Percentiles rank a stretch among this genome's conserved stretches.
Evolutionary conservation across 805 yeast species (phyloP).

Genomic region (Lachancea fermentati): DNA sequence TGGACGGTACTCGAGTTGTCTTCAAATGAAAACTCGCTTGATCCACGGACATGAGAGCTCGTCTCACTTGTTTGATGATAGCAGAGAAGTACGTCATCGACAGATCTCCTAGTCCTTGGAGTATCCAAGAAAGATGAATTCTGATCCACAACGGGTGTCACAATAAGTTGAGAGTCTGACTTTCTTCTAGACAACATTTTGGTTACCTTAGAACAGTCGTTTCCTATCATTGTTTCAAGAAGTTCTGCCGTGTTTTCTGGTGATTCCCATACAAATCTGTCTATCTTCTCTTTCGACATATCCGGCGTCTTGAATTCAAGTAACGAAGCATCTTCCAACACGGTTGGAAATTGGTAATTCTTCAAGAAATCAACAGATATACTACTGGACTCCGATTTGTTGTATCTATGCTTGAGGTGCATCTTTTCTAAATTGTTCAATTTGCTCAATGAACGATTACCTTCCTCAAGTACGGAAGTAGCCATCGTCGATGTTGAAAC

Average conservation of each 20-base stretch:
- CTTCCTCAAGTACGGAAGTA: constrained; percentile 17
- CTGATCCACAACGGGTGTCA: constrained; percentile 23
- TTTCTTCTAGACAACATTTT: constrained; percentile 11
- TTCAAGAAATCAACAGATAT: constrained; percentile 24
- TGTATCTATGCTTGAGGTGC: constrained; percentile 14
- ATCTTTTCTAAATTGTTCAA: constrained; percentile 17
- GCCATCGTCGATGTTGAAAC: constrained; percentile 32
- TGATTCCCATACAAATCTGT: constrained; percentile 12
- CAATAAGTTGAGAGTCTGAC: constrained; percentile 17
- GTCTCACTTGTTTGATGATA: constrained; percentile 25
- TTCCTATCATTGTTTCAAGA: constrained; percentile 10
- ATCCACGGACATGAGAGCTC: constrained; percentile 16
- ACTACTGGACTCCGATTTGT: constrained; percentile 17
- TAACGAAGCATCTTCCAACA: constrained; percentile 20
- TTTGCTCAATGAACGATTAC: constrained; percentile 11
- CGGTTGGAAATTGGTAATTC: constrained; percentile 28
- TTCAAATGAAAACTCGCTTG: constrained; percentile 10
- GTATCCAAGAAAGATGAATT: constrained; percentile 10
- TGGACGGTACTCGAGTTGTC: constrained; percentile 1
- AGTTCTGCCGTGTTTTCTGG: constrained; percentile 9
- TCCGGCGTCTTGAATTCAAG: constrained; percentile 13
- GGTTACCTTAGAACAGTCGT: constrained; percentile 1
- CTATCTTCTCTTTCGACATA: constrained; percentile 4
- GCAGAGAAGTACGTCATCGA: constrained; percentile 29
- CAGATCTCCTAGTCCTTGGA: constrained; percentile 21